phyloP scores from a whole-genome alignment of 1,284 basidiomycete genomes.

The Naganishia albida region DNA sequence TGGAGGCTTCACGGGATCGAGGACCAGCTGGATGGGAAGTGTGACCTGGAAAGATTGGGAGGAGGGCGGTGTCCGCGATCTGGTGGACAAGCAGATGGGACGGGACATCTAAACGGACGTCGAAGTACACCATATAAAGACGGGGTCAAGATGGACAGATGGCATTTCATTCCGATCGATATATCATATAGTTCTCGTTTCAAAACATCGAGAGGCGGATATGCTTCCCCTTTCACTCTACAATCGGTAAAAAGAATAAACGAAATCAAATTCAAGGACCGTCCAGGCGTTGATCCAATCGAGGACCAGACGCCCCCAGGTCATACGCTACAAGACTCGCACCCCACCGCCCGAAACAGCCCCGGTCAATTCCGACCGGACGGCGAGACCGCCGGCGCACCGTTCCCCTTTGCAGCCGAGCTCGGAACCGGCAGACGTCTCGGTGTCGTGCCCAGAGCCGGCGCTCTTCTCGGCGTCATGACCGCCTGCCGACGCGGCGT shows the following conservation, averaged over 20 bases:
- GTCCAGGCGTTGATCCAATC: background rate
- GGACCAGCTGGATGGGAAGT: constrained; percentile 29
- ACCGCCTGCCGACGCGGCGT: constrained; percentile 33
- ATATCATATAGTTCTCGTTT: background rate
- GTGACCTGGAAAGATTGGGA: constrained; percentile 33
- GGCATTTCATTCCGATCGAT: background rate
- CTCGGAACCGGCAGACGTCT: constrained; percentile 17
- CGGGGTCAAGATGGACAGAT: background rate
- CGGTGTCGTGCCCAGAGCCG: constrained; percentile 17
- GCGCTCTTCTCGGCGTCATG: constrained; percentile 35
- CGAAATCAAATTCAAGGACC: constrained; percentile 27
- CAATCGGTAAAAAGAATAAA: constrained; percentile 15
- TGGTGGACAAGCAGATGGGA: constrained; percentile 18
- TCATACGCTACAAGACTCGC: background rate
- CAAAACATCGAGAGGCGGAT: background rate
- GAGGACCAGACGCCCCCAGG: background rate
- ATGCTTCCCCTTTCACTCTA: constrained; percentile 5
- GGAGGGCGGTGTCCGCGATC: constrained; percentile 10
- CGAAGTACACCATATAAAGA: no score
- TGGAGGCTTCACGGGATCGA: constrained; percentile 14
- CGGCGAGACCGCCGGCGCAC: background rate
- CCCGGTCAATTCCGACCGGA: constrained; percentile 8
- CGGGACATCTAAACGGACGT: constrained; percentile 2
- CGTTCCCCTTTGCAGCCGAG: constrained; percentile 14
- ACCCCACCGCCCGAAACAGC: background rate